Evolutionary conservation across 208 protist species (phyloP).

Genomic region (Crithidia acanthocephali): DNA sequence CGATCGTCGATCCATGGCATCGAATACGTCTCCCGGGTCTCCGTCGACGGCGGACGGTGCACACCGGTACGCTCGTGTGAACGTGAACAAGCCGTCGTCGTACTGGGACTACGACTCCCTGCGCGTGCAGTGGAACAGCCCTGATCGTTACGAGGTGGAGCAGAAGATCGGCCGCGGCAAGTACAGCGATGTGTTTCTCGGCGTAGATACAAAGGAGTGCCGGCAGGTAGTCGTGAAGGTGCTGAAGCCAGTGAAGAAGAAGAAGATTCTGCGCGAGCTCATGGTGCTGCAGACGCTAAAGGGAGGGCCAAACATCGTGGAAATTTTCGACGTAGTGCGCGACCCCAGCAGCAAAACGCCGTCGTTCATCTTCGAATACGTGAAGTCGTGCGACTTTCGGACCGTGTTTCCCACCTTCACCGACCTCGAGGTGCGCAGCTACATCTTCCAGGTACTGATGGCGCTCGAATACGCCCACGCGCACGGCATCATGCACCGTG

Average conservation of each 20-base stretch:
- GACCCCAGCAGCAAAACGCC: slow-evolving; percentile 98
- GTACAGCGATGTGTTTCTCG: slow-evolving; percentile 99
- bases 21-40: slow-evolving; percentile 24
- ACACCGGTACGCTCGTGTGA: slow-evolving; percentile 84
- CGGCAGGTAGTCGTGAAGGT: slow-evolving; percentile 99
- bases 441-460: slow-evolving; percentile 98
- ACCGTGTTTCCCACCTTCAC: slow-evolving; percentile 97
- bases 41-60: slow-evolving; percentile 43
- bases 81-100: slow-evolving; percentile 89
- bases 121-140: slow-evolving; percentile 94
- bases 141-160: slow-evolving; percentile 98
- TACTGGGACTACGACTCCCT: slow-evolving; percentile 96
- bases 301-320: slow-evolving; percentile 99
- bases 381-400: slow-evolving; percentile 98
- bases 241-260: slow-evolving; percentile 99
- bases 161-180: slow-evolving; percentile 98
- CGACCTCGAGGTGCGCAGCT: slow-evolving; percentile 98
- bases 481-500: slow-evolving; percentile 99
- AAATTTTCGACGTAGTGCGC: slow-evolving; percentile 98
- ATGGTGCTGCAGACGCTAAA: slow-evolving; percentile 99
- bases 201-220: slow-evolving; percentile 87
- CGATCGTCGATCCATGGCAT: slow-evolving; percentile 37
- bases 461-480: slow-evolving; percentile 97
- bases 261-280: slow-evolving; percentile 99
- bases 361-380: slow-evolving; percentile 99